A percentile compares a stretch with the other conserved stretches of the same genome.
These are phyloP conservation scores for Candida gigantensis DNA, from an alignment of 1,139 yeast species.

Conservation along the genomic window DNA sequence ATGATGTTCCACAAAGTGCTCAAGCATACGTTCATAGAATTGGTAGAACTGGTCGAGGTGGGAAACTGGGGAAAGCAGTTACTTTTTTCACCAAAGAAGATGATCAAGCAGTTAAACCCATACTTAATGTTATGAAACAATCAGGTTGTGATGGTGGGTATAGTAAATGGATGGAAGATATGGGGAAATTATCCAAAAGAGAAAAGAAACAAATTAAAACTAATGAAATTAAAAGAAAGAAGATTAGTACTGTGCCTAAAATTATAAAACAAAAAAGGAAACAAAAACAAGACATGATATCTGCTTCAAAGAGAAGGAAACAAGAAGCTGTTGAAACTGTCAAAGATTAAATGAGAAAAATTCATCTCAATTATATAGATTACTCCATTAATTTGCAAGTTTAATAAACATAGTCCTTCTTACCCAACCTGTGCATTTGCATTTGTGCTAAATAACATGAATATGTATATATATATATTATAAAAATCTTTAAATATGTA, in stretches of 20 bases:
- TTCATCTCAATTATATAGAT: too few relatives aligned
- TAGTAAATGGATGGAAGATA: constrained; percentile 79
- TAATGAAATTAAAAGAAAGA: constrained; percentile 63
- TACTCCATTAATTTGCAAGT: too few relatives aligned
- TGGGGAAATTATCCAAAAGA: constrained; percentile 67
- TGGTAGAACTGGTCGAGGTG: constrained; percentile 98
- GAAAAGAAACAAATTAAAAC: constrained; percentile 67
- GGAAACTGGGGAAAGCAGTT: constrained; percentile 80
- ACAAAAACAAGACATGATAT: constrained; percentile 70
- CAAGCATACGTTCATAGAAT: constrained; percentile 97
- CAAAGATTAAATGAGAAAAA: too few relatives aligned
- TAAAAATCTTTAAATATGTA: too few relatives aligned
- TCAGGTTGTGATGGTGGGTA: constrained; percentile 71
- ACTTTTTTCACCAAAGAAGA: constrained; percentile 95
- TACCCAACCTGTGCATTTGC: too few relatives aligned
- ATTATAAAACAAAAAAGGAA: constrained; percentile 65
- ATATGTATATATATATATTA: too few relatives aligned
- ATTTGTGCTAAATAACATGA: too few relatives aligned
- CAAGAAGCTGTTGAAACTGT: constrained; percentile 11
- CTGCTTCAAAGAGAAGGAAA: constrained; percentile 72
- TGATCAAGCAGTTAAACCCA: constrained; percentile 70
- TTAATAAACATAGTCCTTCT: too few relatives aligned
- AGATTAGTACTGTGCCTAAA: constrained; percentile 85
- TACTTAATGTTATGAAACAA: constrained; percentile 92
- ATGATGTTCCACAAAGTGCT: constrained; percentile 92